Evolutionary conservation across 73 alveolate genomes (phyloP).

Genomic region (Paramecium sexaurelia): DNA sequence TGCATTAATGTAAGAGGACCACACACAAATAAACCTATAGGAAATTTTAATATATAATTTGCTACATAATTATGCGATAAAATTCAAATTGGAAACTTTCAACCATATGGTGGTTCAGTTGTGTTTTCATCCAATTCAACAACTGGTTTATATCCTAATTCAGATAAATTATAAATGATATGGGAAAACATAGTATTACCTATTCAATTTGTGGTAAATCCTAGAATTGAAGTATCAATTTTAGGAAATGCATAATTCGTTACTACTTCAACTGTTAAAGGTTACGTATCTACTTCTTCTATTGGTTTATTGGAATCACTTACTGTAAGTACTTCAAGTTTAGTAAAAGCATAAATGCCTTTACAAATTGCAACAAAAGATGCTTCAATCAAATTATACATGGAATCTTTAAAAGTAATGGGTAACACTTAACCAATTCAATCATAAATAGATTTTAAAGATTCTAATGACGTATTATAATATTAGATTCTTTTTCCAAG

Average conservation of each 20-base stretch:
- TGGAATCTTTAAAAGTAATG: background rate
- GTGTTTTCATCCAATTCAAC: background rate
- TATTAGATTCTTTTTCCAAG: background rate
- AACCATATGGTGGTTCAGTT: conserved; percentile 30
- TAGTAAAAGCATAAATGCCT: background rate
- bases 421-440: conserved; percentile 23
- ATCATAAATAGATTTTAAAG: background rate
- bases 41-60: background rate
- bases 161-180: background rate
- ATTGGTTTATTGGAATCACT: background rate
- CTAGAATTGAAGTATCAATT: background rate
- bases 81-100: background rate
- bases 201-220: background rate
- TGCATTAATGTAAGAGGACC: conserved; percentile 23
- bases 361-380: background rate
- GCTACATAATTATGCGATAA: background rate
- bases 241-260: background rate
- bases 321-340: background rate
- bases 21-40: background rate
- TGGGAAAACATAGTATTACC: conserved; percentile 9
- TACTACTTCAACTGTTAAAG: background rate
- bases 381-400: background rate
- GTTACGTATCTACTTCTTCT: background rate
- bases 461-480: background rate
- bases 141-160: background rate